Evolutionary conservation across 768 basidiomycete genomes (phyloP), one percentile per base, ranked within the genome.

Genomic region (Calocera cornea): DNA sequence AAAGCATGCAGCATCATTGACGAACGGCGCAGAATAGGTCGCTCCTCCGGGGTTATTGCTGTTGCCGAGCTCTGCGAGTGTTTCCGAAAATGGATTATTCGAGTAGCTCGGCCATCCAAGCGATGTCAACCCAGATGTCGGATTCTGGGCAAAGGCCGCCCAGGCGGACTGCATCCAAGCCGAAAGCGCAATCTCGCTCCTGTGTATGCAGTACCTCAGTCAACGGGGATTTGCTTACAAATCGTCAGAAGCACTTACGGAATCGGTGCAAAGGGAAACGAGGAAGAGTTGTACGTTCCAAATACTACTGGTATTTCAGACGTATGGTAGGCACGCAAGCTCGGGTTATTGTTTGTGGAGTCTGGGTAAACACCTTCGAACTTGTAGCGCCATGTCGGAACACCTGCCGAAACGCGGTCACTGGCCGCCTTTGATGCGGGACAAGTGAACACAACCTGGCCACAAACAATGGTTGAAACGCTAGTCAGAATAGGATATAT

Each of bases 101-200:
- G 72, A 67, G 41, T 75, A 76, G 36, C 29, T 40, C 14, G 75
- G 72, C 75, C 75, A 76, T 8, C 75, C 75, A 41, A 69, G 69
- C 34, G 71, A 41, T 27, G 66, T n/a, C 64, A 79, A 67, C 0
- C 78, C 79, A 12, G 74, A 65, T 3, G 65, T 36, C 0, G 79
- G 78, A 69, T 80, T 73, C n/a, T 77, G 74, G n/a, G 79, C 79
- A 65, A 81, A 81, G 5, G 77, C 73, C 1, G 80, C 78, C 80
- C 80, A 81, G 0, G 78, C 79, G 5, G 71, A 69, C 68, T 80
- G 79, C 0, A 79, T 66, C 65, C 75, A 77, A 65, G 68, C 72
- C 1, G 79, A 76, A 40, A 80, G 72, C n/a, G 72, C 70, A n/a
- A 76, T 73, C 65, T 75, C 75, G 54, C 7, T 60, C 54, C 54